Evolutionary conservation across 2,329 filamentous ascomycete species (phyloP), one percentile per base, ranked within the genome.

Genomic region (Amylocarpus encephaloides): DNA sequence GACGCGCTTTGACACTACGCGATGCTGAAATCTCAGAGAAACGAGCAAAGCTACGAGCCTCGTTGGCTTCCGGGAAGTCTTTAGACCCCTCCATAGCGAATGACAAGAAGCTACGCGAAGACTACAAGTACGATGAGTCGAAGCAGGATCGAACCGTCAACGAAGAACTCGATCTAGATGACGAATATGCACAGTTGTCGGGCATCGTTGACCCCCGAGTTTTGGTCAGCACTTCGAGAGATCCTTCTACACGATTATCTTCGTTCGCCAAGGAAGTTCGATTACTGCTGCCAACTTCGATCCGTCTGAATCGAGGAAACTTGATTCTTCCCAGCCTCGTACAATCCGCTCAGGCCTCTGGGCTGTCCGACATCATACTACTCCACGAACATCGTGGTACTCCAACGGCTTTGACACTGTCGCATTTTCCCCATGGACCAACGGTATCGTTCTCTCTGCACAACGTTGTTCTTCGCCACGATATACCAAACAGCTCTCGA

Each of bases 11-110:
- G 51, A 84, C 89, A 18, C 79, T 96, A 39, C 84, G 86, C 60
- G 89, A 96, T 72, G 92, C 92, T 54, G 92, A 95, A 64, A 94
- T 94, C 58, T 87, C 86, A 50, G 88, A 95, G 67, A 95, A 95
- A 69, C 78, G 92, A 62, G 86, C 91, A 35, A 88, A 94, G 67
- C 73, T 98, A 48, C 86, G 91, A 67, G 82, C 85, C 32, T 90
- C 91, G 9, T 77, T 97, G 45, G 92, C 93, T 18, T 88, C 87
- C 9, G 93, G 93, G 57, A 95, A 93, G 66, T 86, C 89, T 7
- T 72, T 95, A 43, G 86, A 92, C 59, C 80, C 86, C 19, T 75
- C 79, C 33, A 87, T 97, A 58, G 89, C 91, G 49, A 86, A 95
- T 64, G 92, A 98, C 71, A 89, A 88, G 68, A 67, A 78, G 29